A percentile compares a stretch with the other conserved stretches of the same genome.
phyloP scores from a whole-genome alignment of 352 stramenopile species.

The Phytophthora parvispora region DNA sequence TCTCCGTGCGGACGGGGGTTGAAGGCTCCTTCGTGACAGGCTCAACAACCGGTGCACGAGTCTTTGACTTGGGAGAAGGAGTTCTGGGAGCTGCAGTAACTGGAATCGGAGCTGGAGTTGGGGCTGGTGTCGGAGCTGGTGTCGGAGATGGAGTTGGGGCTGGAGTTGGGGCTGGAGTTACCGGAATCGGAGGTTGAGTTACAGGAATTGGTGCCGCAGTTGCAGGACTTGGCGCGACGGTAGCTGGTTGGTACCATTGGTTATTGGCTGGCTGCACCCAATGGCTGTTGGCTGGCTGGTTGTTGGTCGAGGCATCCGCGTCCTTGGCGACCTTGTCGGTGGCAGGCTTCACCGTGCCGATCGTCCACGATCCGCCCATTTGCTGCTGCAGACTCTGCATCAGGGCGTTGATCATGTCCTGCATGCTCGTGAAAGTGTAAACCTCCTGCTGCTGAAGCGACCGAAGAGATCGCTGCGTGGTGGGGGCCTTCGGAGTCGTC shows the following conservation, averaged over 20 bases:
- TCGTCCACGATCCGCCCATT: constrained; percentile 25
- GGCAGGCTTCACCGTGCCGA: constrained; percentile 31
- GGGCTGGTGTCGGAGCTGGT: not conserved
- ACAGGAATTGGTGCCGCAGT: constrained; percentile 12
- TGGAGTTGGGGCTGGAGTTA: not conserved
- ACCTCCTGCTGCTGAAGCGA: constrained; percentile 18
- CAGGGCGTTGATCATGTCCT: constrained; percentile 31
- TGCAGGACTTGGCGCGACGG: not conserved
- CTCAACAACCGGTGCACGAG: constrained; percentile 32
- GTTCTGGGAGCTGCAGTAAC: constrained; percentile 6
- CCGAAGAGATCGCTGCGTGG: constrained; percentile 26
- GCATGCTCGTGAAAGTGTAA: constrained; percentile 35
- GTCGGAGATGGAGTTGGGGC: not conserved
- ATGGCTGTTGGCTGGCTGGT: not conserved
- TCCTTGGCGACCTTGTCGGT: constrained; percentile 13
- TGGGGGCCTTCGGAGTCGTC: not conserved
- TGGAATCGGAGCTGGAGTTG: constrained; percentile 4
- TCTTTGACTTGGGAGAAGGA: constrained; percentile 11
- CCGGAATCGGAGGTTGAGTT: constrained; percentile 6
- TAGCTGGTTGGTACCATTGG: constrained; percentile 1
- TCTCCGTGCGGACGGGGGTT: constrained; percentile 18
- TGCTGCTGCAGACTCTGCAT: constrained; percentile 31
- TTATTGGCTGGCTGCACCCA: constrained; percentile 13
- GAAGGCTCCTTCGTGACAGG: constrained; percentile 16
- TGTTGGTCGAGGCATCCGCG: constrained; percentile 5